phyloP scores from a whole-genome alignment of 257 asterid genomes.

The Nyctanthes arbortristis region DNA sequence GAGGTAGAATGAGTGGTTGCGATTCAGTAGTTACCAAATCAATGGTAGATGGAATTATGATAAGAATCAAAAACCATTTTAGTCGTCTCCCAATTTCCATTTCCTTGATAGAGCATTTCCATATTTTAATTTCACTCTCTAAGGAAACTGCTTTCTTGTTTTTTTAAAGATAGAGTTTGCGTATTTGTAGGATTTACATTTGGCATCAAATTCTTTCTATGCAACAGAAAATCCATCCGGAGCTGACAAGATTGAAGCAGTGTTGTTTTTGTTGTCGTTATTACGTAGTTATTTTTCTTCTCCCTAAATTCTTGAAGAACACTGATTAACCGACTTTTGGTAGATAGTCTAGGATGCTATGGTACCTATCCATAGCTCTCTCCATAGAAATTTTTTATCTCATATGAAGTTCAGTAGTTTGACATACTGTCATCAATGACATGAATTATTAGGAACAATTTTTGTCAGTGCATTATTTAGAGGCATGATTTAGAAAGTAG shows the following conservation, averaged over 20 bases:
- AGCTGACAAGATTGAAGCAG: background rate
- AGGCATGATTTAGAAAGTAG: too few species aligned
- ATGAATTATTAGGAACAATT: background rate
- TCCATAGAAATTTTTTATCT: background rate
- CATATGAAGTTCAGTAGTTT: background rate
- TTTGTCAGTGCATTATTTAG: too few species aligned
- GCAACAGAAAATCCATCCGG: background rate
- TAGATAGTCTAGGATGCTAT: background rate
- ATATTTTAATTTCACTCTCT: background rate
- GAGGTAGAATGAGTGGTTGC: background rate
- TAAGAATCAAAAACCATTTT: too few species aligned
- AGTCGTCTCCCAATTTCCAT: background rate
- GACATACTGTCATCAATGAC: background rate
- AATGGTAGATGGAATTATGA: too few species aligned
- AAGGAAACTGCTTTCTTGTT: background rate
- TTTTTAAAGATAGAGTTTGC: background rate
- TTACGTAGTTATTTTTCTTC: too few species aligned
- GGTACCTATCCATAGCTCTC: background rate
- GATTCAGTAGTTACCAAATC: background rate
- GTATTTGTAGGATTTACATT: background rate
- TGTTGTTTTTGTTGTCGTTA: too few species aligned
- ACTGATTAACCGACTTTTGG: background rate
- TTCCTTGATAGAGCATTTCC: background rate
- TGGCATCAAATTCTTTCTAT: background rate
- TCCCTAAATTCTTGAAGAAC: background rate